Base-by-base conservation (phyloP, 1,284 basidiomycete species). In the Mycosarcoma maydis region DNA sequence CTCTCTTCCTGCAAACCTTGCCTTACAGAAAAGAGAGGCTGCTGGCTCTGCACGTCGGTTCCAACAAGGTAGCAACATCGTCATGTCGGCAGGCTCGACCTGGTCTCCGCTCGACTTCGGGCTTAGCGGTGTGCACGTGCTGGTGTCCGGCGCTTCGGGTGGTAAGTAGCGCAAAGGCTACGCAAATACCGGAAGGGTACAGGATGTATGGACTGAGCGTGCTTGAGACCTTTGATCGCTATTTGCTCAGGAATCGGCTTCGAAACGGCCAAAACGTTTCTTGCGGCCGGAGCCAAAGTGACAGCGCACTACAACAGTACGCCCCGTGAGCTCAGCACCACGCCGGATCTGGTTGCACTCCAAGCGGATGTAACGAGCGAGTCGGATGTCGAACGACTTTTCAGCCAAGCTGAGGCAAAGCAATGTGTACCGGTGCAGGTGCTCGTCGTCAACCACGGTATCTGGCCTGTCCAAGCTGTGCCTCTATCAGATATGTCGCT, bases 231-330 rank as follows among this genome's bases (percentile, higher is more conserved):
- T n/a, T n/a, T n/a, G n/a, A n/a, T n/a, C n/a, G n/a, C n/a, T n/a
- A n/a, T n/a, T 23, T 29, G n/a, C 10, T 13, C 17, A 64, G 61
- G 65, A 6, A 69, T 69, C 34, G 66, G 66, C n/a, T 62, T 61
- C 22, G 66, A 69, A 40, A 69, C 66, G 13, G 66, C 54, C 43
- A 50, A 54, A 22, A 62, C 55, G 14, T 64, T 69, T 30, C 42
- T 62, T 13, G 59, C 49, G 10, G 58, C 59, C 4, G 89, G 88
- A 4, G 88, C 90, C 4, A 85, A 85, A 58, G 89, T 91, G 8
- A 87, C 88, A 0, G 89, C 89, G 0, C 89, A 90, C 75, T 91
- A 88, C 81, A 88, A 90, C 80, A 85, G 86, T 11, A 87, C 85
- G 38, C 72, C 82, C 16, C 78, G 85, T 7, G 80, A 83, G 2